These are phyloP conservation scores for Colletotrichum cereale DNA, from an alignment of 2,329 filamentous ascomycete species.

Conservation along the genomic window DNA sequence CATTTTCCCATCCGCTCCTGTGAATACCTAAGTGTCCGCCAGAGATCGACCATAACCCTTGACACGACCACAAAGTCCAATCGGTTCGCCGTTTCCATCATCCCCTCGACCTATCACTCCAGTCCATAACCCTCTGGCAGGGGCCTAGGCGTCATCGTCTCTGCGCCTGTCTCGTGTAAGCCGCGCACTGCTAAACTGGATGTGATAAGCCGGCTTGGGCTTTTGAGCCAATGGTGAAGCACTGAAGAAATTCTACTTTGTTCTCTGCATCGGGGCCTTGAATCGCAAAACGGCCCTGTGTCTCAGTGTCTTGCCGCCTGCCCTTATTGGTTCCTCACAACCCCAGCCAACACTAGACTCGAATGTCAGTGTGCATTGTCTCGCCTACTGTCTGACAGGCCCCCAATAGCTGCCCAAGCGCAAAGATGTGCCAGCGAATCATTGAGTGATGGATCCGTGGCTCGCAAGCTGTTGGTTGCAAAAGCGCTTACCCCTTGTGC, in stretches of 20 bases:
- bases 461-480: slow-evolving; percentile 18
- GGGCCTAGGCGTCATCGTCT: slow-evolving; percentile 10
- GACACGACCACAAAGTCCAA: slow-evolving; percentile 21
- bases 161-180: slow-evolving; percentile 5
- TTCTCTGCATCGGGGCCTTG: slow-evolving; percentile 24
- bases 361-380: slow-evolving; percentile 19
- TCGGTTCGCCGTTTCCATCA: slow-evolving; percentile 15
- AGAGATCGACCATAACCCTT: slow-evolving; percentile 16
- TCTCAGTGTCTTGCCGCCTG: slow-evolving; percentile 39
- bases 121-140: background rate
- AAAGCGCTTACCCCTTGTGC: slow-evolving; percentile 8
- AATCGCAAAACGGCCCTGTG: slow-evolving; percentile 40
- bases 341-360: slow-evolving; percentile 13
- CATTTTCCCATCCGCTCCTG: background rate
- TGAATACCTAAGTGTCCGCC: background rate
- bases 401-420: slow-evolving; percentile 26
- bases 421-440: slow-evolving; percentile 13
- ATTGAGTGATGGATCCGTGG: slow-evolving; percentile 19
- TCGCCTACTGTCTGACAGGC: slow-evolving; percentile 27
- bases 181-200: slow-evolving; percentile 2
- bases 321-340: slow-evolving; percentile 24
- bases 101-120: slow-evolving; percentile 14
- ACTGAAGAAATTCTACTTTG: slow-evolving; percentile 32
- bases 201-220: slow-evolving; percentile 24
- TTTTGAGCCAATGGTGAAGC: slow-evolving; percentile 28